These are phyloP conservation scores for Coriaria nepalensis DNA, from an alignment of 306 rosid species.

Conservation along the genomic window DNA sequence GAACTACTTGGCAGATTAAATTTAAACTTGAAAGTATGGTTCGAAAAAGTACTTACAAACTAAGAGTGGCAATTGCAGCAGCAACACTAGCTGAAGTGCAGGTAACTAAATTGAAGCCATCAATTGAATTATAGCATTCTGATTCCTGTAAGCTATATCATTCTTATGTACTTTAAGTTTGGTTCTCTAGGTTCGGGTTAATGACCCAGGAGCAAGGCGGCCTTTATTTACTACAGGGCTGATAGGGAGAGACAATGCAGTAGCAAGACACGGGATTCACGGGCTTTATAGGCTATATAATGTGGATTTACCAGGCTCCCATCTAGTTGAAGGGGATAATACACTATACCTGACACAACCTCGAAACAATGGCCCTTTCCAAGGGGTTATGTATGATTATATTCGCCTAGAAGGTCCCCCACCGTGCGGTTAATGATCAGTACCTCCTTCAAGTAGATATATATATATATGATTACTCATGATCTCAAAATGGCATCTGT, in stretches of 20 bases:
- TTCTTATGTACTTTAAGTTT: not conserved
- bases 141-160: not conserved
- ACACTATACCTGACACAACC: constrained; percentile 55
- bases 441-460: too few relatives aligned
- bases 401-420: constrained; percentile 83
- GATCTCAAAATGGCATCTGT: too few relatives aligned
- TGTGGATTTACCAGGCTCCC: constrained; percentile 27
- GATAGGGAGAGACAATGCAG: constrained; percentile 79
- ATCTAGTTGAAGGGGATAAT: constrained; percentile 59
- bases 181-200: constrained; percentile 55
- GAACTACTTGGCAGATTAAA: too few relatives aligned
- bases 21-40: too few relatives aligned
- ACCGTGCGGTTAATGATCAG: too few relatives aligned
- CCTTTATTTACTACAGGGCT: constrained; percentile 74
- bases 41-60: too few relatives aligned
- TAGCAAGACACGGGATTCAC: constrained; percentile 91
- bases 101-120: constrained; percentile 23
- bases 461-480: too few relatives aligned
- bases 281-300: constrained; percentile 68
- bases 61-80: constrained; percentile 91
- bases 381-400: constrained; percentile 75
- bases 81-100: constrained; percentile 68
- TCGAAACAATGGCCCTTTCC: constrained; percentile 60
- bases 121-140: not conserved
- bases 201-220: constrained; percentile 39